phyloP scores from a whole-genome alignment of 192 early-diverging fungal genomes.

The Piromyces finnis region DNA sequence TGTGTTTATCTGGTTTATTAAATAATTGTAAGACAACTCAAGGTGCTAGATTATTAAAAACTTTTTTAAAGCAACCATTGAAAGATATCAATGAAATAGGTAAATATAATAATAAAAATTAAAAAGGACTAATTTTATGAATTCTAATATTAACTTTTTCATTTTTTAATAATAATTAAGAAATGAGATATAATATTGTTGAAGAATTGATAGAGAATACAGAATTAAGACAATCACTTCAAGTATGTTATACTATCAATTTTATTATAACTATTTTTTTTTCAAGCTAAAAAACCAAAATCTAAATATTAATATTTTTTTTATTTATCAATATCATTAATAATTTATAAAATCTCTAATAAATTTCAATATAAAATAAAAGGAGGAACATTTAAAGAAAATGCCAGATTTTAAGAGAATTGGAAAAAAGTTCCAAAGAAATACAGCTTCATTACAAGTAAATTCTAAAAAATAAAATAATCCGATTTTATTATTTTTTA shows the following conservation, averaged over 20 bases:
- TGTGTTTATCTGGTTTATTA: constrained; percentile 64
- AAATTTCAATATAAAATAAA: too few relatives aligned
- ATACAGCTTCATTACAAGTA: constrained; percentile 51
- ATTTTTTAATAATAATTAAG: constrained; percentile 3
- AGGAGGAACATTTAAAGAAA: constrained; percentile 55
- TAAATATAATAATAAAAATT: constrained; percentile 6
- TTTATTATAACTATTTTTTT: too few relatives aligned
- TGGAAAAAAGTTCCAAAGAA: constrained; percentile 63
- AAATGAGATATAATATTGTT: constrained; percentile 53
- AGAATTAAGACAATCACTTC: constrained; percentile 33
- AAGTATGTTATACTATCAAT: too few relatives aligned
- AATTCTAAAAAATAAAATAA: not conserved
- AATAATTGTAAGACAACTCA: constrained; percentile 81
- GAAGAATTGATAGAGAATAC: constrained; percentile 44
- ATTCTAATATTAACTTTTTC: constrained; percentile 1
- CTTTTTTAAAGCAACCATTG: constrained; percentile 86
- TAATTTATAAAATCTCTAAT: too few relatives aligned
- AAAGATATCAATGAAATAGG: constrained; percentile 51
- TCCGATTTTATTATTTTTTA: too few relatives aligned
- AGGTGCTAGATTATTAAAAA: constrained; percentile 62
- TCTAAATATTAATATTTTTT: too few relatives aligned
- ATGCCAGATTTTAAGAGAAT: constrained; percentile 83
- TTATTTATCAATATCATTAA: too few relatives aligned
- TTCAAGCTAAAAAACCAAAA: too few relatives aligned
- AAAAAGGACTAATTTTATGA: not conserved